These are phyloP conservation scores for Monsonia emarginata DNA, from an alignment of 441 rosid genomes.

Conservation along the genomic window DNA sequence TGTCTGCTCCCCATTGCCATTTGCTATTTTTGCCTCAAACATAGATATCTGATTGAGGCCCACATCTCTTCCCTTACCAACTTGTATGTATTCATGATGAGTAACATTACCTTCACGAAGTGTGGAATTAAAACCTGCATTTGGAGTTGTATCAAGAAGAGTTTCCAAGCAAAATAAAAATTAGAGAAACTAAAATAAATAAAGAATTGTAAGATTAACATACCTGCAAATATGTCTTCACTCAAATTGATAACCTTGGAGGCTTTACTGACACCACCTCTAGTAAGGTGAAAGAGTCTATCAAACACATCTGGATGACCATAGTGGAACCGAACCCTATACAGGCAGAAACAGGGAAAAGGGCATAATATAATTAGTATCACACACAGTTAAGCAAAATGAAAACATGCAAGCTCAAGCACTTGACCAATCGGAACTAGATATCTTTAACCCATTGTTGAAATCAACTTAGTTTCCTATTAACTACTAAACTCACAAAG, in stretches of 20 bases:
- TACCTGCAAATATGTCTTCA: slow-evolving; percentile 99
- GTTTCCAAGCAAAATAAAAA: slow-evolving; percentile 6
- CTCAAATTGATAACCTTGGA: slow-evolving; percentile 93
- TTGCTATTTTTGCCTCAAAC: slow-evolving; percentile 99
- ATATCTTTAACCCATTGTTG: background rate
- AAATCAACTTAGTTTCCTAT: too few species aligned
- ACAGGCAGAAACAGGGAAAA: slow-evolving; percentile 16
- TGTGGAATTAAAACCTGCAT: slow-evolving; percentile 88
- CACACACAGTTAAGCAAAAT: background rate
- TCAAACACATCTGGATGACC: slow-evolving; percentile 99
- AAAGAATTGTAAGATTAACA: slow-evolving; percentile 14
- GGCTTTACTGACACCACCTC: slow-evolving; percentile 99
- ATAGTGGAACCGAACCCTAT: slow-evolving; percentile 97
- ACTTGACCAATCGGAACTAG: background rate
- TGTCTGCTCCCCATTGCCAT: slow-evolving; percentile 98
- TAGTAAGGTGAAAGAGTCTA: slow-evolving; percentile 87
- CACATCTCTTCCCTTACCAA: slow-evolving; percentile 99
- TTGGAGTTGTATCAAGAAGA: slow-evolving; percentile 18
- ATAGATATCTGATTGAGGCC: slow-evolving; percentile 96
- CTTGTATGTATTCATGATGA: slow-evolving; percentile 99
- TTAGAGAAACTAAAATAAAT: background rate
- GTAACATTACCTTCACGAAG: slow-evolving; percentile 98
- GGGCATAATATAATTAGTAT: background rate
- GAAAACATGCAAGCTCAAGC: background rate
- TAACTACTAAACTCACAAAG: too few species aligned